Conservation (phyloP, 2,329 filamentous ascomycete species). For the Curvularia verruculosa region DNA sequence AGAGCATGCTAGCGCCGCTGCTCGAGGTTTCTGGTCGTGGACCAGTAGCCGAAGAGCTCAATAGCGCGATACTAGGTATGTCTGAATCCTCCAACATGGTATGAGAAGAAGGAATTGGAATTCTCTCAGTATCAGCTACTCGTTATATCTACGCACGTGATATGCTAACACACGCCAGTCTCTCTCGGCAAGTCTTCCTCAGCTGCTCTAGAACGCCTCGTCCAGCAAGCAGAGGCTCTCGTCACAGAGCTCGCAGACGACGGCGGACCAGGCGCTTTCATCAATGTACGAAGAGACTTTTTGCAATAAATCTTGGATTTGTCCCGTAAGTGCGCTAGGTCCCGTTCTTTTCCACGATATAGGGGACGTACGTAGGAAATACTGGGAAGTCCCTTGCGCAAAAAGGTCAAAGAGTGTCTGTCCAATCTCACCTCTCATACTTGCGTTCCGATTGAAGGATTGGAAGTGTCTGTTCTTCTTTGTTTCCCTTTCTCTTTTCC, state of each 20-base stretch:
- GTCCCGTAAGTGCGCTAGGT: too few species aligned
- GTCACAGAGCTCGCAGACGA: conserved; percentile 81
- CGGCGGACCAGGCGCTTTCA: conserved; percentile 81
- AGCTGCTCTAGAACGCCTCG: conserved; percentile 82
- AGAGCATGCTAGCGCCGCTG: conserved; percentile 77
- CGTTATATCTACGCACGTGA: too few species aligned
- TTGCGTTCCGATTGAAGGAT: not conserved
- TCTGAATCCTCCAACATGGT: conserved; percentile 1
- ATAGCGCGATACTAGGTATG: conserved; percentile 85
- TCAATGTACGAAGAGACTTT: conserved; percentile 64
- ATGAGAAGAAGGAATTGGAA: not conserved
- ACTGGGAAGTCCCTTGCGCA: not conserved
- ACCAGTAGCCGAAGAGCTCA: conserved; percentile 88
- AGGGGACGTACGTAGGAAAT: not conserved
- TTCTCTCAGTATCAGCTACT: not conserved
- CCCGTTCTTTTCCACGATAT: not conserved
- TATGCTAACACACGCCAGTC: conserved; percentile 58
- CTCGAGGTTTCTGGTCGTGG: conserved; percentile 77
- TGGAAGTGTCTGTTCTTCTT: not conserved
- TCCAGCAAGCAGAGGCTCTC: conserved; percentile 83
- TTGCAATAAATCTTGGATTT: conserved; percentile 30
- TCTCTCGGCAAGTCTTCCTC: conserved; percentile 88
- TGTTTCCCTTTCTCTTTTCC: too few species aligned
- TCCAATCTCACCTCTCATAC: not conserved
- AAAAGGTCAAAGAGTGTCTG: not conserved